These are phyloP conservation scores for Russula virescens DNA, from an alignment of 768 basidiomycete species.

Conservation along the genomic window DNA sequence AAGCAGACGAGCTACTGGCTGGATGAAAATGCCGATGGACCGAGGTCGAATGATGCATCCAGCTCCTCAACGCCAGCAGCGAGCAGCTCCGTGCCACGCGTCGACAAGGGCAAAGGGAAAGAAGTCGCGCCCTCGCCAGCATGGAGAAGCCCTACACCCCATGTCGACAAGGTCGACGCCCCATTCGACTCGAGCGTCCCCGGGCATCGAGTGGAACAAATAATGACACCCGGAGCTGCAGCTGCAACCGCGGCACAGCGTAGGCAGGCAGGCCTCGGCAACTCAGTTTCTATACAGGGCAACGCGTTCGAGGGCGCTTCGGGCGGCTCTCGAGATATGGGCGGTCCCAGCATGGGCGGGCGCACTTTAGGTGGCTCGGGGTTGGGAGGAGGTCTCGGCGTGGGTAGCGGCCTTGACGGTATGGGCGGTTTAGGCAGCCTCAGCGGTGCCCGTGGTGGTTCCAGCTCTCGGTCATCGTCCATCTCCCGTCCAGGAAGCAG, in stretches of 20 bases:
- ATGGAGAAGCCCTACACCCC: background rate
- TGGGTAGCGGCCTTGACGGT: too few species aligned
- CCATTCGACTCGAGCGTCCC: background rate
- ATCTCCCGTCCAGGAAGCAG: background rate
- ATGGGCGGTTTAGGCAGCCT: too few species aligned
- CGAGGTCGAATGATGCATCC: background rate
- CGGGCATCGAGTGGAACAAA: constrained; percentile 5
- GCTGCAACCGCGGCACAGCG: background rate
- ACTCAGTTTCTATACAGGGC: background rate
- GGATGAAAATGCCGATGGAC: background rate
- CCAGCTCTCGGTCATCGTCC: too few species aligned
- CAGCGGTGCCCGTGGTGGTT: too few species aligned
- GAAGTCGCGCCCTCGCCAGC: background rate
- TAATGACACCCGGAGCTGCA: constrained; percentile 7
- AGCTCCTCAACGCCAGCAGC: background rate
- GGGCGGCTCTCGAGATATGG: too few species aligned
- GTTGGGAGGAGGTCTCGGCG: too few species aligned
- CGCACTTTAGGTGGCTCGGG: too few species aligned
- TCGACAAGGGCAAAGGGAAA: constrained; percentile 3
- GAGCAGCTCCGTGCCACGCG: background rate
- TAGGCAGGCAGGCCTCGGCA: background rate
- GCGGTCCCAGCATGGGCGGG: too few species aligned
- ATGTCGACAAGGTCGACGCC: background rate
- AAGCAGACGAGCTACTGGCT: constrained; percentile 15
- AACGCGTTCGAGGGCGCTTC: too few species aligned